Evolutionary conservation across 768 basidiomycete species (phyloP).

Genomic region (Mycena albidolilacea): DNA sequence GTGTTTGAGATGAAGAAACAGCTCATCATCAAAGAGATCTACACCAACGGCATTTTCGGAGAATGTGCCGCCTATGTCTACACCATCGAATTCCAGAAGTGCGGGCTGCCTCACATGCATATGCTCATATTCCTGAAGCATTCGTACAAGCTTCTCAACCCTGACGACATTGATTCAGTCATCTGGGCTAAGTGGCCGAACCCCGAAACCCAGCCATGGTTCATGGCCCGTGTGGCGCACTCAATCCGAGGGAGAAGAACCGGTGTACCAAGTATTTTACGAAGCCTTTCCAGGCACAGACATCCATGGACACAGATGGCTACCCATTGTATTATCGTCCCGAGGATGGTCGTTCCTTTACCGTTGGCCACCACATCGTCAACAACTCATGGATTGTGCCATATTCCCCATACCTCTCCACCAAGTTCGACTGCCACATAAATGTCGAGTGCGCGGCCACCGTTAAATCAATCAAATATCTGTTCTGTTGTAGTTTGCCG

Average conservation of each 20-base stretch:
- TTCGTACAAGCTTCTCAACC: not conserved
- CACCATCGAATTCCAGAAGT: too few species aligned
- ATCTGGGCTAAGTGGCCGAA: slow-evolving; percentile 16
- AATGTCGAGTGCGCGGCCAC: too few species aligned
- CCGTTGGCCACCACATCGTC: slow-evolving; percentile 28
- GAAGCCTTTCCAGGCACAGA: slow-evolving; percentile 48
- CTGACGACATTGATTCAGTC: slow-evolving; percentile 1
- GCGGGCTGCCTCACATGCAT: slow-evolving; percentile 44
- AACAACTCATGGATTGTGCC: slow-evolving; percentile 54
- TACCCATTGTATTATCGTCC: slow-evolving; percentile 53
- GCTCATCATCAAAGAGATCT: too few species aligned
- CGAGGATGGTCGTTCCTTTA: slow-evolving; percentile 30
- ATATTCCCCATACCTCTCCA: slow-evolving; percentile 50
- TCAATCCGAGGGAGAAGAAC: slow-evolving; percentile 44
- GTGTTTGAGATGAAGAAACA: too few species aligned
- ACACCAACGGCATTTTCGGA: too few species aligned
- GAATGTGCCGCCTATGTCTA: too few species aligned
- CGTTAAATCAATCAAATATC: too few species aligned
- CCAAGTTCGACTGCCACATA: not conserved
- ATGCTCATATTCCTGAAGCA: slow-evolving; percentile 53
- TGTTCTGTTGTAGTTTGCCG: too few species aligned
- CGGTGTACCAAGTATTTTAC: slow-evolving; percentile 57
- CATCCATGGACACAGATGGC: slow-evolving; percentile 50
- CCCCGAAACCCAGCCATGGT: slow-evolving; percentile 46
- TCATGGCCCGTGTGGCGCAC: slow-evolving; percentile 55